Base-by-base conservation (phyloP, 768 basidiomycete genomes). In the Naganishia randhawae region DNA sequence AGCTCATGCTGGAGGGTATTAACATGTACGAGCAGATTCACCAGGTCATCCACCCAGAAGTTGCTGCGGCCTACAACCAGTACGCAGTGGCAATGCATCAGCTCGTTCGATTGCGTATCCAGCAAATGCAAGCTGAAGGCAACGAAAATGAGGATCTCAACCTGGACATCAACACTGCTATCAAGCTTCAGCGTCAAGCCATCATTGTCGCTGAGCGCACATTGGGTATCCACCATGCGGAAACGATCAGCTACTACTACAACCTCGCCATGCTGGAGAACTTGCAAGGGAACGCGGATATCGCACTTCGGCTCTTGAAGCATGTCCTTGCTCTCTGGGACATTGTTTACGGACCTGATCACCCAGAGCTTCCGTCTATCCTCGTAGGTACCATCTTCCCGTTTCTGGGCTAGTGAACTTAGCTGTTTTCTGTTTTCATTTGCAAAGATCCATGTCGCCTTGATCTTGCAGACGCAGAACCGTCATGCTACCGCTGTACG, bases 251-350 rank as follows among this genome's bases (percentile, higher is more conserved):
- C 39, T 81, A 80, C 72, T 83, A 82, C 76, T 75, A 79, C 69
- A 80, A 81, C 69, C 72, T 83, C 33, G 82, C 80, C 5, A 77
- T 82, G 73, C 71, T 83, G 55, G 82, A 83, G 71, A 80, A 80
- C 67, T 68, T 80, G 1, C 75, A 76, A 13, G 82, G 81, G 19
- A 81, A 82, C 69, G 63, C 73, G 25, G 72, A 75, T 29, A 66
- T 71, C 29, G 76, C 77, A 11, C 65, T 82, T 63, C 69, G 76
- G 51, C 76, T 80, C 63, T 76, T 81, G 70, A 72, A 76, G 64
- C 82, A 82, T 68, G 78, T 80, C 22, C 52, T 81, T 51, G 71
- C 70, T n/a, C 75, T 82, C 27, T 81, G 80, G 77, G 75, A 77
- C 61, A 73, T 80, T 8, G 72, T 81, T 2, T 80, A 82, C 69